Conservation (phyloP, 495 filamentous ascomycete species). For the Poronia punctata region DNA sequence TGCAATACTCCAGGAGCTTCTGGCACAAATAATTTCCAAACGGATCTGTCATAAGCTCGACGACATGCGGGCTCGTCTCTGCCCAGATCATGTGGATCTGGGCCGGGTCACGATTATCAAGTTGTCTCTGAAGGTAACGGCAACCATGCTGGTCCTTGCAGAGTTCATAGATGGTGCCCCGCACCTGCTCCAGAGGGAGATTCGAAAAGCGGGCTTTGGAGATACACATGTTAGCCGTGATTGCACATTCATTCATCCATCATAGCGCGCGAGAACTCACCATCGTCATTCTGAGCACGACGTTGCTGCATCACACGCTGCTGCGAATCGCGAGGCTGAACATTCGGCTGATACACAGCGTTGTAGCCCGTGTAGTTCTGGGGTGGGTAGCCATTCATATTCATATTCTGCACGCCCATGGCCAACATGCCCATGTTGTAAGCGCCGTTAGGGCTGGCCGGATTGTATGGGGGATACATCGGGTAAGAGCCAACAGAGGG, state of each 20-base stretch:
- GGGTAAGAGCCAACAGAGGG: slow-evolving; percentile 32
- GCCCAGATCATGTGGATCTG: slow-evolving; percentile 87
- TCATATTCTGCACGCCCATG: slow-evolving; percentile 53
- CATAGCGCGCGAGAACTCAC: slow-evolving; percentile 31
- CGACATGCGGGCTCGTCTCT: slow-evolving; percentile 83
- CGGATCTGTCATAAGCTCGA: slow-evolving; percentile 97
- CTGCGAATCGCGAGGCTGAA: slow-evolving; percentile 55
- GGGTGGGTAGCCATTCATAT: slow-evolving; percentile 42
- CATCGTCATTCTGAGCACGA: slow-evolving; percentile 57
- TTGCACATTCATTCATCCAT: too few species aligned
- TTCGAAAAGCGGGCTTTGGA: slow-evolving; percentile 68
- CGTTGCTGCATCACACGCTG: slow-evolving; percentile 64
- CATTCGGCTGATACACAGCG: slow-evolving; percentile 38
- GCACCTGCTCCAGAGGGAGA: slow-evolving; percentile 67
- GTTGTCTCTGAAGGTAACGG: slow-evolving; percentile 88
- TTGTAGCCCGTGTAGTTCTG: slow-evolving; percentile 43
- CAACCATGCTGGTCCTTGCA: slow-evolving; percentile 99
- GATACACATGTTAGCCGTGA: slow-evolving; percentile 10
- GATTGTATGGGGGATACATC: slow-evolving; percentile 34
- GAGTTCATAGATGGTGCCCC: slow-evolving; percentile 72
- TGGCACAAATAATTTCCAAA: slow-evolving; percentile 98
- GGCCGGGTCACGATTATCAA: slow-evolving; percentile 81
- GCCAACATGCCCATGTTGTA: slow-evolving; percentile 53
- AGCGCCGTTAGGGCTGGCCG: slow-evolving; percentile 13
- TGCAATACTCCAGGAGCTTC: slow-evolving; percentile 89